Base-by-base conservation (phyloP, 2,329 filamentous ascomycete species). In the Amylocarpus encephaloides region DNA sequence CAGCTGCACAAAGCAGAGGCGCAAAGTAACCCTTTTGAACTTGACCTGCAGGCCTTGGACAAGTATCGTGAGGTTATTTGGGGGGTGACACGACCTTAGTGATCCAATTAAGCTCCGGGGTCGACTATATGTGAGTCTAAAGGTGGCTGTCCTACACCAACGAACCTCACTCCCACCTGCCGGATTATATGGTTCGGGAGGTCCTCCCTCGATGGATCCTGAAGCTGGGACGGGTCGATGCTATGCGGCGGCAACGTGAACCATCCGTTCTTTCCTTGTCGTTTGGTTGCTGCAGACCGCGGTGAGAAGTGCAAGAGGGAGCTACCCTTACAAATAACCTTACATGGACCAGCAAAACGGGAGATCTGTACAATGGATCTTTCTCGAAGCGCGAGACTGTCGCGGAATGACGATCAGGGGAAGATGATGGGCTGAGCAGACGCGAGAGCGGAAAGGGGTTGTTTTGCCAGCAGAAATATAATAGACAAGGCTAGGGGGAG, bases 141-240 rank as follows among this genome's bases (percentile, higher is more conserved):
- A 49, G 46, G 47, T 41, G 42, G 50, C 46, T 56, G 47, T 58
- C 46, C 50, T 60, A 61, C 62, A 61, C 57, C 48, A 52, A 51
- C 57, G 46, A 54, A 51, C 54, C 51, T 56, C 53, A 57, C 22
- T 60, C 48, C 38, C 50, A 35, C 46, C 39, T 45, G 49, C 49
- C 45, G 42, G 45, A 44, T 52, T 53, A 26, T 26, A 26, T 26
- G 22, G 22, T 26, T 26, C 22, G 22, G 22, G 56, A 57, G 51
- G 56, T 61, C 40, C 55, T 54, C 38, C 33, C 39, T 36, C 36
- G 47, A 51, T 40, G 43, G 46, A 26, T 52, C 49, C 45, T 48
- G 53, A 26, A 7, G 19, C 51, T 56, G 36, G 50, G 51, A 34
- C 47, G 49, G 43, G 50, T 50, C 33, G 30, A 19, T 47, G 30